Percentiles rank a stretch among this genome's conserved stretches.
These are phyloP conservation scores for Wallacemonas sp. DNA, from an alignment of 208 protist species.

Conservation along the genomic window DNA sequence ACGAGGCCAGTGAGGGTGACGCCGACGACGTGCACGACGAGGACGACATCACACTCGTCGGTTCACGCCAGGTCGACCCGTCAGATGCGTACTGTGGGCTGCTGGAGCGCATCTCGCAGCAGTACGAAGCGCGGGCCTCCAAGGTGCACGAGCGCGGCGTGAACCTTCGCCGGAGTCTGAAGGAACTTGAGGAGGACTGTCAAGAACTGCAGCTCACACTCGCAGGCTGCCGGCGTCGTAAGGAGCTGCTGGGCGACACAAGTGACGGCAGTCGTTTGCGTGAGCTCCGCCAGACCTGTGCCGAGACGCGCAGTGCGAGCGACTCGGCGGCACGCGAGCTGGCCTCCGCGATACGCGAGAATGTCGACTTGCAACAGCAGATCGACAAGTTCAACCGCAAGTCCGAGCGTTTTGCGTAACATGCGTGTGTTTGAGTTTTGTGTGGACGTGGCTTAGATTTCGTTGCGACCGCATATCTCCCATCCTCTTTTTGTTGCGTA, in stretches of 20 bases:
- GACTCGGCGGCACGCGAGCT: constrained; percentile 50
- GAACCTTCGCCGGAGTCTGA: constrained; percentile 37
- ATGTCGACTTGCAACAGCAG: constrained; percentile 40
- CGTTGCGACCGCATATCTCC: too few relatives aligned
- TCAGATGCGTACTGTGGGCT: constrained; percentile 51
- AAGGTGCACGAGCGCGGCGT: constrained; percentile 40
- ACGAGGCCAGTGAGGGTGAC: background rate
- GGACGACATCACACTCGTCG: constrained; percentile 44
- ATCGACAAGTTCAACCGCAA: constrained; percentile 65
- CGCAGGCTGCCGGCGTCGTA: constrained; percentile 33
- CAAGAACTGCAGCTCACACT: constrained; percentile 40
- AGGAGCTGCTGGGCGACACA: constrained; percentile 35
- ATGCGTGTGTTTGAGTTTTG: background rate
- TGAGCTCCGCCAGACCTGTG: constrained; percentile 48
- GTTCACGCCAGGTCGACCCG: constrained; percentile 38
- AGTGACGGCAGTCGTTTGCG: constrained; percentile 29
- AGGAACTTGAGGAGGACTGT: constrained; percentile 68
- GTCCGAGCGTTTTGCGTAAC: constrained; percentile 30
- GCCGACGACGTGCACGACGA: constrained; percentile 14
- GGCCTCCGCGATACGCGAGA: constrained; percentile 40
- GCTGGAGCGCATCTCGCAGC: constrained; percentile 31
- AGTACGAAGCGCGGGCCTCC: constrained; percentile 33
- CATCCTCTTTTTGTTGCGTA: too few relatives aligned
- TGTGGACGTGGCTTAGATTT: background rate
- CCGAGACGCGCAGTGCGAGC: constrained; percentile 42